Conservation (phyloP, 225 moss, liverwort and hornwort genomes). For the Sphagnum contortum region DNA sequence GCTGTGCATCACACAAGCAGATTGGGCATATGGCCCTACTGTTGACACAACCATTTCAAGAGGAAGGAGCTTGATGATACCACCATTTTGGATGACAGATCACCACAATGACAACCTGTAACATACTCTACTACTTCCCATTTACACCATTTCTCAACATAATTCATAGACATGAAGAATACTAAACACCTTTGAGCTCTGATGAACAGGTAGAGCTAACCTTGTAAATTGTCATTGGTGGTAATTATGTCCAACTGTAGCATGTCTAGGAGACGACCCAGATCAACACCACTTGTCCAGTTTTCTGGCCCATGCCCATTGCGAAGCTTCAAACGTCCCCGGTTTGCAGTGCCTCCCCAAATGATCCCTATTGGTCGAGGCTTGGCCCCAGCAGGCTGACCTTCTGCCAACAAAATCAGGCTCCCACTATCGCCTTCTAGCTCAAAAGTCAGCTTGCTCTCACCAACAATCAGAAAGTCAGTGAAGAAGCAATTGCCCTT, state of each 20-base stretch:
- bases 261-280: conserved; percentile 20
- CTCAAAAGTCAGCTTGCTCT: conserved; percentile 21
- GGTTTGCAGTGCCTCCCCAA: conserved; percentile 25
- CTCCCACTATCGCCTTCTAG: conserved; percentile 25
- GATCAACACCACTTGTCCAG: conserved; percentile 27
- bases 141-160: too few relatives aligned
- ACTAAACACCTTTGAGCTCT: too few relatives aligned
- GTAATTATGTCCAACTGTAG: conserved; percentile 22
- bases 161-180: too few relatives aligned
- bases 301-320: conserved; percentile 16
- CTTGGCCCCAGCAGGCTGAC: background rate
- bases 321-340: conserved; percentile 21
- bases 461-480: conserved; percentile 22
- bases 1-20: too few relatives aligned
- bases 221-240: conserved; percentile 7
- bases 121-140: too few relatives aligned
- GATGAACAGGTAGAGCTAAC: background rate
- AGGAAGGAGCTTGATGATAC: too few relatives aligned
- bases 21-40: too few relatives aligned
- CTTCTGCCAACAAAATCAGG: conserved; percentile 13
- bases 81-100: too few relatives aligned
- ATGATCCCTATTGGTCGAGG: conserved; percentile 22
- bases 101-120: too few relatives aligned
- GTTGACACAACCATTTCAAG: too few relatives aligned
- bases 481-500: conserved; percentile 17